Evolutionary conservation across 2,329 filamentous ascomycete species (phyloP).

Genomic region (Thielaviopsis musarum): DNA sequence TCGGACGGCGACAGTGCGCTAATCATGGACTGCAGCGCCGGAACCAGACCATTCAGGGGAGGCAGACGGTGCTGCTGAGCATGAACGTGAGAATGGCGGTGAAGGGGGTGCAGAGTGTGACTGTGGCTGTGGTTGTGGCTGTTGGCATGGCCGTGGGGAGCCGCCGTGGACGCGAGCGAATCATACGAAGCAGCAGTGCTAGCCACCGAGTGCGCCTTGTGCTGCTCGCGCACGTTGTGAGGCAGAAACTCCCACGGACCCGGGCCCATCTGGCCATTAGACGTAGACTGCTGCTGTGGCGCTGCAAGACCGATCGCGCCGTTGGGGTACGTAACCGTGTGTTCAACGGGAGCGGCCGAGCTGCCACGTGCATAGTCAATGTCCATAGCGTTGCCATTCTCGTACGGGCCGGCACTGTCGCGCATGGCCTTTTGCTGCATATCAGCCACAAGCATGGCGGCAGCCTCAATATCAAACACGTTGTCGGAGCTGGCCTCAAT

Average conservation of each 20-base stretch:
- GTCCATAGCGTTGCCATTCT: conserved; percentile 43
- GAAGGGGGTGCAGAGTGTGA: conserved; percentile 32
- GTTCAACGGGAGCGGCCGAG: conserved; percentile 56
- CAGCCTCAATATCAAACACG: conserved; percentile 90
- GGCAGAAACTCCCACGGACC: conserved; percentile 69
- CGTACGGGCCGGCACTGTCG: conserved; percentile 36
- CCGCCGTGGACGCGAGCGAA: conserved; percentile 34
- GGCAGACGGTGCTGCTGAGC: conserved; percentile 47
- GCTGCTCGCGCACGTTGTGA: conserved; percentile 45
- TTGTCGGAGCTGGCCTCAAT: conserved; percentile 63
- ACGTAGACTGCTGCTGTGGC: conserved; percentile 51
- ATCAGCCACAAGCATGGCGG: conserved; percentile 96
- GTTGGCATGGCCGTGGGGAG: neutral
- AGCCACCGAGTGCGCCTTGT: conserved; percentile 56
- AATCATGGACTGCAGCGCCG: conserved; percentile 54
- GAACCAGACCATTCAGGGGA: conserved; percentile 43
- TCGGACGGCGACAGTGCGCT: conserved; percentile 48
- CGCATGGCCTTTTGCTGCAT: conserved; percentile 83
- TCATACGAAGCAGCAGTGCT: conserved; percentile 52
- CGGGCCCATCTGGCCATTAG: neutral
- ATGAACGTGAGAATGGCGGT: conserved; percentile 30
- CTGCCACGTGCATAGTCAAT: neutral
- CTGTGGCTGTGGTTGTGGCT: neutral
- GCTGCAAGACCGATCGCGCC: conserved; percentile 68
- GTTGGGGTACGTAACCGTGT: conserved; percentile 58